These are phyloP conservation scores for Candida jianshihensis DNA, from an alignment of 805 yeast species.

Conservation along the genomic window DNA sequence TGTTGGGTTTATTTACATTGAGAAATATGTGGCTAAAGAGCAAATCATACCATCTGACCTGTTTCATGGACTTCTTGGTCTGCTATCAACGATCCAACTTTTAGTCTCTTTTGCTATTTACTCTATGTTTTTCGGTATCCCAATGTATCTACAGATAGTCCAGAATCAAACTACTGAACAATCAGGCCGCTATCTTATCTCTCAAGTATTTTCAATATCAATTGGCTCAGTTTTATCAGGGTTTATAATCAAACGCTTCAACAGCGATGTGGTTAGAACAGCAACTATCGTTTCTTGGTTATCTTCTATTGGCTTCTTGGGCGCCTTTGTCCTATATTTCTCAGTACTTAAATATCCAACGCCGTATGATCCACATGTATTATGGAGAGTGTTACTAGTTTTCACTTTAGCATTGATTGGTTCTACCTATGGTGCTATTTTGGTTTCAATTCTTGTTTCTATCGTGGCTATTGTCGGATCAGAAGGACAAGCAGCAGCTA, in stretches of 20 bases:
- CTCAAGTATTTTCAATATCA: conserved; percentile 22
- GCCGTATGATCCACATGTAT: conserved; percentile 5
- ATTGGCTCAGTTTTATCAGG: conserved; percentile 27
- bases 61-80: conserved; percentile 29
- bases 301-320: not conserved
- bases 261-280: conserved; percentile 1
- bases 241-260: conserved; percentile 8
- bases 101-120: not conserved
- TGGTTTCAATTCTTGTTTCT: conserved; percentile 30
- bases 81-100: conserved; percentile 21
- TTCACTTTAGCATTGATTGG: conserved; percentile 26
- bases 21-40: conserved; percentile 27
- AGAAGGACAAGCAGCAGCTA: conserved; percentile 33
- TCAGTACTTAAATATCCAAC: conserved; percentile 1
- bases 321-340: conserved; percentile 5
- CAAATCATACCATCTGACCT: conserved; percentile 30
- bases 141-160: conserved; percentile 1
- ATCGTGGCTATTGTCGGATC: conserved; percentile 33
- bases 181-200: conserved; percentile 30
- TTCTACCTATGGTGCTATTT: conserved; percentile 29
- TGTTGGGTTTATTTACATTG: conserved; percentile 25
- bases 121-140: conserved; percentile 1
- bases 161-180: conserved; percentile 28
- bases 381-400: conserved; percentile 13
- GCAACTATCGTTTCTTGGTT: not conserved